Evolutionary conservation across 805 yeast species (phyloP).

Genomic region (Ogataea trehaloabstinens): DNA sequence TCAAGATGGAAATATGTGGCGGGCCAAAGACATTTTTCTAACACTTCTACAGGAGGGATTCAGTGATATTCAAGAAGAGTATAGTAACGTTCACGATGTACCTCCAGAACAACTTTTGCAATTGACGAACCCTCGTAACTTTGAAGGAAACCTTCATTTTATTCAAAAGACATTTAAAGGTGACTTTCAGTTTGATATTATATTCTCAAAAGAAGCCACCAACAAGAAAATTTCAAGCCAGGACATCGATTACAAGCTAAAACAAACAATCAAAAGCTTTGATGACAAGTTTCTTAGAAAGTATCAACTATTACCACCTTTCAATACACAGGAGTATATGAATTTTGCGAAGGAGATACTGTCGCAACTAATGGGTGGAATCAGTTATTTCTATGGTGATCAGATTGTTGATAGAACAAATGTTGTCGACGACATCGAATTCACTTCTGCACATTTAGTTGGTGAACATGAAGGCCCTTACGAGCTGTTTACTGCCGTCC

Average conservation of each 20-base stretch:
- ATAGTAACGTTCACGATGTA: slow-evolving; percentile 24
- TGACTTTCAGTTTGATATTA: slow-evolving; percentile 68
- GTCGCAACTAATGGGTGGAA: slow-evolving; percentile 85
- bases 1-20: slow-evolving; percentile 75
- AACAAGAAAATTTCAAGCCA: slow-evolving; percentile 37
- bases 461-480: slow-evolving; percentile 74
- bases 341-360: slow-evolving; percentile 74
- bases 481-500: slow-evolving; percentile 78
- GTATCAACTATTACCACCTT: slow-evolving; percentile 57
- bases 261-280: slow-evolving; percentile 36
- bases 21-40: slow-evolving; percentile 70
- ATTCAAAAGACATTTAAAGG: slow-evolving; percentile 78
- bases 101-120: slow-evolving; percentile 52
- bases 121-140: slow-evolving; percentile 55
- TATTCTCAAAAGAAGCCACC: slow-evolving; percentile 50
- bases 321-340: slow-evolving; percentile 39
- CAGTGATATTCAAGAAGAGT: slow-evolving; percentile 37
- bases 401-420: slow-evolving; percentile 76
- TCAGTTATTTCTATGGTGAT: slow-evolving; percentile 84
- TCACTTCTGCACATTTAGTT: slow-evolving; percentile 44
- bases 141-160: slow-evolving; percentile 75
- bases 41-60: slow-evolving; percentile 70
- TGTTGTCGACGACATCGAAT: slow-evolving; percentile 65
- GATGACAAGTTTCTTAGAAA: slow-evolving; percentile 50
- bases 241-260: slow-evolving; percentile 37